Evolutionary conservation across 768 basidiomycete genomes (phyloP).

Genomic region (Pleurotus tuber-regium): DNA sequence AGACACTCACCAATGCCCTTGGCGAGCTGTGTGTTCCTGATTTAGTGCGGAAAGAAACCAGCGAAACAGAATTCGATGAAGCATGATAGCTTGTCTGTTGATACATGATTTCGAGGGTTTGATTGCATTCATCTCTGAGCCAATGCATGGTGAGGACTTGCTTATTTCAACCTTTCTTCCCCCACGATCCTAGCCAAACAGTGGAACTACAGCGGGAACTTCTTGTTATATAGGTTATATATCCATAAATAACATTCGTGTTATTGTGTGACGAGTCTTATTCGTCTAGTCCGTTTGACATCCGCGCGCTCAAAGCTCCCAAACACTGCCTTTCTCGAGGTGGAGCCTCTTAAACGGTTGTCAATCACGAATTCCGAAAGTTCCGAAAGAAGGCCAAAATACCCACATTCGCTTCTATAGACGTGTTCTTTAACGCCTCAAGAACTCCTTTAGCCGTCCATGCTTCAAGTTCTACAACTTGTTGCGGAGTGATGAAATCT

Average conservation of each 20-base stretch:
- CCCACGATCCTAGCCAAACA: too few species aligned
- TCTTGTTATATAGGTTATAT: too few species aligned
- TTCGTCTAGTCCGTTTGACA: slow-evolving; percentile 4
- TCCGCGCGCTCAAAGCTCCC: too few species aligned
- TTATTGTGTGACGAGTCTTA: background rate
- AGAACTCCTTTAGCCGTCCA: slow-evolving; percentile 64
- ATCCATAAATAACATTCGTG: background rate
- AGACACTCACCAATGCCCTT: too few species aligned
- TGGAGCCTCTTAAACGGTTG: slow-evolving; percentile 44
- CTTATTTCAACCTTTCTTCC: too few species aligned
- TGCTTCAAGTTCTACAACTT: slow-evolving; percentile 56
- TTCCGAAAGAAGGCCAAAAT: slow-evolving; percentile 8
- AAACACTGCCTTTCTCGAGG: slow-evolving; percentile 53
- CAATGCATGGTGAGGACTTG: background rate
- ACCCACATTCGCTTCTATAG: slow-evolving; percentile 52
- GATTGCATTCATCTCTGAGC: too few species aligned
- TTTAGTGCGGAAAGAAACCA: slow-evolving; percentile 26
- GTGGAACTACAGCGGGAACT: too few species aligned
- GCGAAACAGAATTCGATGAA: background rate
- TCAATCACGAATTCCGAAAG: slow-evolving; percentile 8
- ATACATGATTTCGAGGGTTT: too few species aligned
- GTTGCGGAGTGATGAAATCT: slow-evolving; percentile 72
- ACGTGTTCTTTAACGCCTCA: slow-evolving; percentile 48
- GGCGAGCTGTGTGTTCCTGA: slow-evolving; percentile 36
- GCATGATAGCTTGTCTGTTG: background rate